phyloP scores from a whole-genome alignment of 768 basidiomycete genomes.

The Leucocoprinus leucothites region DNA sequence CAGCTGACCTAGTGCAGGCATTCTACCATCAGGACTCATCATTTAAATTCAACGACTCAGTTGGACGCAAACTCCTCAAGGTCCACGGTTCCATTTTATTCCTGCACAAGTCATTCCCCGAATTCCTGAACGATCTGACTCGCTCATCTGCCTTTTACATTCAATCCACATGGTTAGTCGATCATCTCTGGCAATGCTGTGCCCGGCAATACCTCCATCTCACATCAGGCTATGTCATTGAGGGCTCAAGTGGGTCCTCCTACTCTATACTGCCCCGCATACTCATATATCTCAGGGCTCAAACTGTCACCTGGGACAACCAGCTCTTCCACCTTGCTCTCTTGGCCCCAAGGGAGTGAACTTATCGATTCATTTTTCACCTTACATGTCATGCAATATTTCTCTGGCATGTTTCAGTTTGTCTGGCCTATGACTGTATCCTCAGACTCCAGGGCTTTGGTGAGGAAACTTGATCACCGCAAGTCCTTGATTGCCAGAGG shows the following conservation, averaged over 20 bases:
- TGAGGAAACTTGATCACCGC: background rate
- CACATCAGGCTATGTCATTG: background rate
- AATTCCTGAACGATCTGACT: background rate
- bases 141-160: background rate
- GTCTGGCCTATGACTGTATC: background rate
- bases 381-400: background rate
- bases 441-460: background rate
- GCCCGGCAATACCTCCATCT: background rate
- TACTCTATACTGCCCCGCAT: background rate
- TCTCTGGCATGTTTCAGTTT: background rate
- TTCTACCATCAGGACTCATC: background rate
- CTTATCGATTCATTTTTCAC: background rate
- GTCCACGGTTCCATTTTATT: background rate
- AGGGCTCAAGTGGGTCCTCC: background rate
- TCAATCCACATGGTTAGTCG: background rate
- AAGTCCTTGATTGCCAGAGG: background rate
- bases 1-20: too few relatives aligned
- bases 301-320: background rate
- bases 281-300: background rate
- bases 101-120: slow-evolving; percentile 5
- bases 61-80: too few relatives aligned
- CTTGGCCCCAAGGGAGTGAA: background rate
- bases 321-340: background rate
- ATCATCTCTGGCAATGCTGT: background rate
- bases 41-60: background rate